Conservation (phyloP, 139 green algal species). For the Trebouxia sp. region DNA sequence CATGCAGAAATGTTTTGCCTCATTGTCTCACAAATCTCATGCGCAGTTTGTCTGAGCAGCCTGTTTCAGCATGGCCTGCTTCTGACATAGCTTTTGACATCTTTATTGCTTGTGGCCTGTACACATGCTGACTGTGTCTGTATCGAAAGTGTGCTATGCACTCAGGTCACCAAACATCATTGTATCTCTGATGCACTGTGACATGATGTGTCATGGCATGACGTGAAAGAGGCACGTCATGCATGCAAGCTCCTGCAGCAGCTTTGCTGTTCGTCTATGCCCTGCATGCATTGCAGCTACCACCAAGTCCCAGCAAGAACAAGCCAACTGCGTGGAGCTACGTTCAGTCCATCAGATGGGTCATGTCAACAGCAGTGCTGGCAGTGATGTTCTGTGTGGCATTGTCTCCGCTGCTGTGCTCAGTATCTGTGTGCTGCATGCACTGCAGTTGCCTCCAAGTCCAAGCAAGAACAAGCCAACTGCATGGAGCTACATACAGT, state of each 20-base stretch:
- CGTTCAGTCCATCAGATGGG: constrained; percentile 8
- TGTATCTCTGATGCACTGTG: too few relatives aligned
- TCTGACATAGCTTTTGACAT: too few relatives aligned
- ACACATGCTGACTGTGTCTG: too few relatives aligned
- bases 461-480: neutral
- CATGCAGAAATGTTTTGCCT: neutral
- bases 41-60: too few relatives aligned
- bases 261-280: neutral
- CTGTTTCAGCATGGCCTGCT: too few relatives aligned
- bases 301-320: constrained; percentile 1
- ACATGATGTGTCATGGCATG: too few relatives aligned
- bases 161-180: too few relatives aligned
- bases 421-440: neutral
- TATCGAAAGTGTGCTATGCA: too few relatives aligned
- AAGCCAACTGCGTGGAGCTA: neutral
- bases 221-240: too few relatives aligned
- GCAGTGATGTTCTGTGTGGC: neutral
- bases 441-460: neutral
- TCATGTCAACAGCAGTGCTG: neutral
- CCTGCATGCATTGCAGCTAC: neutral
- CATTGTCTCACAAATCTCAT: too few relatives aligned
- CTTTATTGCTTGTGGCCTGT: too few relatives aligned
- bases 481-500: neutral
- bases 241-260: too few relatives aligned
- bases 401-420: neutral